Evolutionary conservation across 1,139 yeast genomes (phyloP).

Genomic region (Suhomyces ambrosiae): DNA sequence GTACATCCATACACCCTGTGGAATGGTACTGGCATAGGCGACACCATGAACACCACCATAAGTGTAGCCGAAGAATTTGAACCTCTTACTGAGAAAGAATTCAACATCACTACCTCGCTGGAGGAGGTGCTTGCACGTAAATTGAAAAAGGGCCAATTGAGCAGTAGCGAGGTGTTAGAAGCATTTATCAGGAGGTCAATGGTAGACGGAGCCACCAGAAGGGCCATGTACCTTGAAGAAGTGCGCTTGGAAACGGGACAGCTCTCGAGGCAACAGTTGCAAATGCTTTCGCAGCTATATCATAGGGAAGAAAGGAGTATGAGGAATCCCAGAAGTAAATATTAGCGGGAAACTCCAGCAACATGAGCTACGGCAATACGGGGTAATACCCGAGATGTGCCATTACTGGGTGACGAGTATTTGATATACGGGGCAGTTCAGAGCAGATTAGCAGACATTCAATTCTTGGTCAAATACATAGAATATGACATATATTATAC

Average conservation of each 20-base stretch:
- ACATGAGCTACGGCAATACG: not conserved
- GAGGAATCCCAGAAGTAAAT: conserved; percentile 1
- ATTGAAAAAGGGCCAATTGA: conserved; percentile 28
- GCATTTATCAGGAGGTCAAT: conserved; percentile 56
- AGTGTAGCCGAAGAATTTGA: too few species aligned
- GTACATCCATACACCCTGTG: not conserved
- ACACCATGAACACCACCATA: too few species aligned
- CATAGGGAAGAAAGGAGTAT: not conserved
- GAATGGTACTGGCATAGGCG: too few species aligned
- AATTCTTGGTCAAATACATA: not conserved
- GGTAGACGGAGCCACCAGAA: conserved; percentile 15
- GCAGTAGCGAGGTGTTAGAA: conserved; percentile 49
- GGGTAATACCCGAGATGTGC: not conserved
- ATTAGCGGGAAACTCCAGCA: too few species aligned
- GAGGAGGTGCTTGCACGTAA: conserved; percentile 14
- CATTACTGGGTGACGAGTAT: too few species aligned
- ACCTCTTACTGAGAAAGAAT: conserved; percentile 20
- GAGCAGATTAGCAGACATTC: not conserved
- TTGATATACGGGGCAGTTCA: too few species aligned
- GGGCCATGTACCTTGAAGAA: conserved; percentile 6
- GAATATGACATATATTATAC: not conserved
- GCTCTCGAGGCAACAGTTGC: conserved; percentile 4
- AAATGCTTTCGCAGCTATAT: conserved; percentile 7
- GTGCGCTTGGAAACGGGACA: not conserved
- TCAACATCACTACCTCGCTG: conserved; percentile 22